Percentiles rank a stretch among this genome's conserved stretches.
These are phyloP conservation scores for Aureobasidium zeae DNA, from an alignment of 2,329 filamentous ascomycete genomes.

Conservation along the genomic window DNA sequence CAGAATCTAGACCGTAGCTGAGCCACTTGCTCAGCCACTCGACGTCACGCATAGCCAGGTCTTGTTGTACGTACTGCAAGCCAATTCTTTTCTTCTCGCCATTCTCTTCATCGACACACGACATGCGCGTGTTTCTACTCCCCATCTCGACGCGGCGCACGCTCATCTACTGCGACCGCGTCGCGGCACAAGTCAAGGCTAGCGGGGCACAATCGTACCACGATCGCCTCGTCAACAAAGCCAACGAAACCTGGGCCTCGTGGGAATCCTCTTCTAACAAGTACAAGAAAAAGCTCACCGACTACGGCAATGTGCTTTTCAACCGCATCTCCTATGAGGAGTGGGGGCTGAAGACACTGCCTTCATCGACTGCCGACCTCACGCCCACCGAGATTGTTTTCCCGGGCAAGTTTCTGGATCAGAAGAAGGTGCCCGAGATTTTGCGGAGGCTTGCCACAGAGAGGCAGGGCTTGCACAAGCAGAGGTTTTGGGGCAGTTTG, in stretches of 20 bases:
- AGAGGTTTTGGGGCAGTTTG: slow-evolving; percentile 70
- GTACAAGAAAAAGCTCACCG: slow-evolving; percentile 85
- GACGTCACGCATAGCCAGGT: slow-evolving; percentile 1
- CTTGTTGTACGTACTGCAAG: too few relatives aligned
- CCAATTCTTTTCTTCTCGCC: background rate
- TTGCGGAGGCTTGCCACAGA: slow-evolving; percentile 67
- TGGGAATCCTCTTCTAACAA: slow-evolving; percentile 65
- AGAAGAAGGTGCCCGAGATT: slow-evolving; percentile 51
- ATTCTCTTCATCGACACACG: background rate
- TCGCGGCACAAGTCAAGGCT: slow-evolving; percentile 30
- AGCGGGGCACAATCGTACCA: slow-evolving; percentile 45
- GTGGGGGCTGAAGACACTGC: slow-evolving; percentile 95
- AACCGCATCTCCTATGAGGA: slow-evolving; percentile 89
- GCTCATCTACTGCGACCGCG: slow-evolving; percentile 81
- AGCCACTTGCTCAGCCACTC: background rate
- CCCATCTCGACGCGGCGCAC: slow-evolving; percentile 86
- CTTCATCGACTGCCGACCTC: slow-evolving; percentile 55
- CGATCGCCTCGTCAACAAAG: slow-evolving; percentile 63
- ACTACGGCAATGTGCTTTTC: slow-evolving; percentile 73
- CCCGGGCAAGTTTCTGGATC: slow-evolving; percentile 59
- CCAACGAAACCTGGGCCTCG: slow-evolving; percentile 65
- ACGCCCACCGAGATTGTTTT: slow-evolving; percentile 55
- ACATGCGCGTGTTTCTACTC: slow-evolving; percentile 87
- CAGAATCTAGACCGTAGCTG: background rate
- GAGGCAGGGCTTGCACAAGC: slow-evolving; percentile 66